Evolutionary conservation across 2,329 filamentous ascomycete genomes (phyloP).

Genomic region (Lachnellula hyalina): DNA sequence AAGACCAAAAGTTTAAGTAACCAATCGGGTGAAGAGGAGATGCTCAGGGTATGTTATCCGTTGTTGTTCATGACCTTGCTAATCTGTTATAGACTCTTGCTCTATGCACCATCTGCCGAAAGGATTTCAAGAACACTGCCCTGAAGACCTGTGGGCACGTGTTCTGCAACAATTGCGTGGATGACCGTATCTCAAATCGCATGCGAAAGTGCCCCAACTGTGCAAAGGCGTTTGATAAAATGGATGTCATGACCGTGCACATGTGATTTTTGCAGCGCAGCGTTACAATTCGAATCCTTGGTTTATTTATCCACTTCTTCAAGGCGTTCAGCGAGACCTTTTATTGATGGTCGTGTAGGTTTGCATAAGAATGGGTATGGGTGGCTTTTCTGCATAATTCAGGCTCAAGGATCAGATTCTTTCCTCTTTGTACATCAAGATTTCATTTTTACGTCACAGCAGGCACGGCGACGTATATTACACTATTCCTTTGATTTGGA

Average conservation of each 20-base stretch:
- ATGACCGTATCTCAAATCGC: conserved; percentile 81
- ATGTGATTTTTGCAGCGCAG: conserved; percentile 30
- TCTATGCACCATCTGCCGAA: conserved; percentile 87
- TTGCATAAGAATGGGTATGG: conserved; percentile 24
- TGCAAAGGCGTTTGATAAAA: conserved; percentile 83
- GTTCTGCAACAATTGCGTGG: conserved; percentile 87
- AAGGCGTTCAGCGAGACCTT: conserved; percentile 13
- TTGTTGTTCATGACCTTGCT: conserved; percentile 14
- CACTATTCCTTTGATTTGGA: conserved; percentile 7
- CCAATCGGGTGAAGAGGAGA: conserved; percentile 75
- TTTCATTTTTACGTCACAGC: conserved; percentile 14
- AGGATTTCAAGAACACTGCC: conserved; percentile 88
- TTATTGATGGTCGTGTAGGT: conserved; percentile 24
- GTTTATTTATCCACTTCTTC: conserved; percentile 9
- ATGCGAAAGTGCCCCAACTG: conserved; percentile 95
- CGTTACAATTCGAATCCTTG: conserved; percentile 5
- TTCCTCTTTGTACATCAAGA: conserved; percentile 22
- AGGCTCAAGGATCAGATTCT: conserved; percentile 9
- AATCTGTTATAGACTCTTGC: conserved; percentile 58
- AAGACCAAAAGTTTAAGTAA: conserved; percentile 78
- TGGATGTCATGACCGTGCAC: conserved; percentile 77
- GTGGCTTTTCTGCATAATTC: conserved; percentile 12
- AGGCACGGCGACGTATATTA: too few species aligned
- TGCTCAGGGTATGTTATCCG: conserved; percentile 68
- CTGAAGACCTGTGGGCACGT: conserved; percentile 93